Percentiles rank a stretch among this genome's conserved stretches.
Evolutionary conservation across 805 yeast genomes (phyloP).

Genomic region (Clavispora carvajalis): DNA sequence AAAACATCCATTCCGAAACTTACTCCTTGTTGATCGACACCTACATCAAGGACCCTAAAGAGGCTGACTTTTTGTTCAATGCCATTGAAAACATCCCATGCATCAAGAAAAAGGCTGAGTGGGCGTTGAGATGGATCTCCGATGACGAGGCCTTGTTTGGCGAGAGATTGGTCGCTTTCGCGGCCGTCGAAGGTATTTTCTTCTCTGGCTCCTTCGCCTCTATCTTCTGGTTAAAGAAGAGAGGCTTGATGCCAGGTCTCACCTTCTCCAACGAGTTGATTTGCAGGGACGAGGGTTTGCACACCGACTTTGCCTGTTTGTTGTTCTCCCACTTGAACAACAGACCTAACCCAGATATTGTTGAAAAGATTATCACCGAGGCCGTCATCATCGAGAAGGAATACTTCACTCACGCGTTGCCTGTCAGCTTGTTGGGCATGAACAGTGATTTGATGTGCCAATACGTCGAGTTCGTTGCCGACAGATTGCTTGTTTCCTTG

Average conservation of each 20-base stretch:
- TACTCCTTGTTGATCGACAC: constrained; percentile 92
- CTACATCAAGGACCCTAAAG: constrained; percentile 93
- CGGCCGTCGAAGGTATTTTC: constrained; percentile 98
- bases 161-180: constrained; percentile 96
- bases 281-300: constrained; percentile 98
- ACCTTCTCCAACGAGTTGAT: constrained; percentile 97
- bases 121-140: constrained; percentile 97
- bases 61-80: constrained; percentile 83
- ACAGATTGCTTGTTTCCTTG: constrained; percentile 83
- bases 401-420: constrained; percentile 68
- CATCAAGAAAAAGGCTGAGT: constrained; percentile 94
- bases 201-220: constrained; percentile 98
- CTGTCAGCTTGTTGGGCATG: constrained; percentile 92
- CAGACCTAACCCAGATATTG: constrained; percentile 76
- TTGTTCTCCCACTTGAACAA: constrained; percentile 87
- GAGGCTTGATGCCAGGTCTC: constrained; percentile 98
- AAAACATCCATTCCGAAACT: constrained; percentile 96
- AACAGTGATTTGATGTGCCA: constrained; percentile 91
- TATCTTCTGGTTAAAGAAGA: constrained; percentile 97
- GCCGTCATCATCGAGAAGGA: constrained; percentile 91
- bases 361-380: constrained; percentile 84
- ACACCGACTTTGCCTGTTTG: constrained; percentile 96
- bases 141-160: constrained; percentile 86
- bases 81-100: constrained; percentile 96
- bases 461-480: constrained; percentile 97